A percentile compares a stretch with the other conserved stretches of the same genome.
Evolutionary conservation across 257 asterid genomes (phyloP).

Genomic region (Catharanthus roseus): DNA sequence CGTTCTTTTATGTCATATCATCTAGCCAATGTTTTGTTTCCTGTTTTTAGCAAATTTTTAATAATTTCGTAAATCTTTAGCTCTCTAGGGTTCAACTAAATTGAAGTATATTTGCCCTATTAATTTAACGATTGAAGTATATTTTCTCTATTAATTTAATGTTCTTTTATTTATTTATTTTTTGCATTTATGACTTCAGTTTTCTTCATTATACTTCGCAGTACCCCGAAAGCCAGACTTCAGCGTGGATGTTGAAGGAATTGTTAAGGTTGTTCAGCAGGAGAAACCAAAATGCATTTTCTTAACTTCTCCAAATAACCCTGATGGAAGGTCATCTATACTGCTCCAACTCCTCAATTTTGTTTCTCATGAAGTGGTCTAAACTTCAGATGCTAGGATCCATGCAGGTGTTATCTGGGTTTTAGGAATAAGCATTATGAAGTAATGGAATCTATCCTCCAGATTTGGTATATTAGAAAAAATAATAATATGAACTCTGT

Average conservation of each 20-base stretch:
- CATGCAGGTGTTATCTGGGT: background rate
- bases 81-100: background rate
- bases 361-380: background rate
- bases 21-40: background rate
- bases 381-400: background rate
- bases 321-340: conserved; percentile 82
- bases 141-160: background rate
- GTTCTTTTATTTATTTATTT: background rate
- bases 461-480: background rate
- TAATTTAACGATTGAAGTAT: background rate
- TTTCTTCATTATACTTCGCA: conserved; percentile 27
- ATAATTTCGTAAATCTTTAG: background rate
- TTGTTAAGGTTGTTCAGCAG: conserved; percentile 59
- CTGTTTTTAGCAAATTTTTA: background rate
- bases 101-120: background rate
- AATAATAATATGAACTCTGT: background rate
- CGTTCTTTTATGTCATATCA: conserved; percentile 8
- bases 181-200: conserved; percentile 1
- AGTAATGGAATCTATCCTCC: background rate
- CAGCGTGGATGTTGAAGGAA: conserved; percentile 73
- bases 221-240: conserved; percentile 83
- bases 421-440: background rate
- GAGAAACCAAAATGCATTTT: conserved; percentile 94
- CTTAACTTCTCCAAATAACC: conserved; percentile 94
- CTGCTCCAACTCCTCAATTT: conserved; percentile 8